Evolutionary conservation across 805 yeast genomes (phyloP).

Genomic region (Yamadazyma nakazawae): DNA sequence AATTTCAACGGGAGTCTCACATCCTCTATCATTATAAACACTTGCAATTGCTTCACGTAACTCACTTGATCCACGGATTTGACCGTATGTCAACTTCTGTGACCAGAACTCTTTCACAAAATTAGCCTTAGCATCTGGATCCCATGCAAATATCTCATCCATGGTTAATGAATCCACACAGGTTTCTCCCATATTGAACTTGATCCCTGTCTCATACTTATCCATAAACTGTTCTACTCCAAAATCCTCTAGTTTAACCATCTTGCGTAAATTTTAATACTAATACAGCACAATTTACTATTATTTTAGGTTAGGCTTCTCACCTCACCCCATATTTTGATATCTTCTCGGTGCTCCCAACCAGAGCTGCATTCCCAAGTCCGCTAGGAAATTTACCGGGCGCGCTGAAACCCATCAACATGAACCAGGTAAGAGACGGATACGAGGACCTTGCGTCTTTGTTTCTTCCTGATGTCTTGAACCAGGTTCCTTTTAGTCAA

Average conservation of each 20-base stretch:
- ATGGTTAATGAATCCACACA: slow-evolving; percentile 47
- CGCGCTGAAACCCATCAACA: background rate
- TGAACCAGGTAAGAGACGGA: slow-evolving; percentile 17
- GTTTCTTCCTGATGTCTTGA: slow-evolving; percentile 39
- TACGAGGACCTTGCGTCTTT: slow-evolving; percentile 41
- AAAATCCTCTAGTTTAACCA: slow-evolving; percentile 38
- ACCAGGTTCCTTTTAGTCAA: slow-evolving; percentile 7
- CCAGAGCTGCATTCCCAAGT: background rate
- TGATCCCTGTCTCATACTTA: slow-evolving; percentile 38
- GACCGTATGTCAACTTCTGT: slow-evolving; percentile 41
- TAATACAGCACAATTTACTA: too few species aligned
- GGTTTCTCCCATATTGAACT: slow-evolving; percentile 49
- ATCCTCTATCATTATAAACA: slow-evolving; percentile 25
- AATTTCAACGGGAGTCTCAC: slow-evolving; percentile 35
- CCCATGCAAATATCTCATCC: slow-evolving; percentile 31
- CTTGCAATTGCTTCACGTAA: slow-evolving; percentile 34
- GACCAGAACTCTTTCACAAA: slow-evolving; percentile 15
- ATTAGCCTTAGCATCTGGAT: slow-evolving; percentile 1
- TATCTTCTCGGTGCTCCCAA: too few species aligned
- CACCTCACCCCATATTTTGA: too few species aligned
- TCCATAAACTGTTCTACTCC: slow-evolving; percentile 57
- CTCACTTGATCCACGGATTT: slow-evolving; percentile 44
- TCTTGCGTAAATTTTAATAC: background rate
- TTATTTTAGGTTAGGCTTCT: too few species aligned
- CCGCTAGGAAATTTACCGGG: background rate